A percentile compares a stretch with the other conserved stretches of the same genome.
Evolutionary conservation across 768 basidiomycete species (phyloP).

Genomic region (Termitomyces sp.): DNA sequence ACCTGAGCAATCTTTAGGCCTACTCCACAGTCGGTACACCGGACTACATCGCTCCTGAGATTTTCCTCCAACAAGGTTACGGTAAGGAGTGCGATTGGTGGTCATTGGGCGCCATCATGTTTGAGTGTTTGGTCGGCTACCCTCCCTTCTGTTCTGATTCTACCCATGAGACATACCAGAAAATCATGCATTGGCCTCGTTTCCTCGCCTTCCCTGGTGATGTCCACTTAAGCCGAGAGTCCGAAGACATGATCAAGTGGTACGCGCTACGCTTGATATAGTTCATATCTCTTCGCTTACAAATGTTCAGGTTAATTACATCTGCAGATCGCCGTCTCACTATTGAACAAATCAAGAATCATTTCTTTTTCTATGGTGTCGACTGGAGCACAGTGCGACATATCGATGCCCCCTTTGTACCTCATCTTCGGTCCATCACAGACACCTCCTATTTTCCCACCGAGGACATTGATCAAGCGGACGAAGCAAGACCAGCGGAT

Average conservation of each 20-base stretch:
- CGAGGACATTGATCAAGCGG: slow-evolving; percentile 81
- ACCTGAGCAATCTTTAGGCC: slow-evolving; percentile 43
- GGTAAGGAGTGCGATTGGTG: slow-evolving; percentile 99
- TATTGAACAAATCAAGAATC: slow-evolving; percentile 85
- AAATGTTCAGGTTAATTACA: slow-evolving; percentile 62
- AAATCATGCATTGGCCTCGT: slow-evolving; percentile 92
- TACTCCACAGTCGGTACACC: slow-evolving; percentile 98
- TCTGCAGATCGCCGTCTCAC: slow-evolving; percentile 72
- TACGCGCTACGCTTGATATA: slow-evolving; percentile 25
- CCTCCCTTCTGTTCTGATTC: slow-evolving; percentile 94
- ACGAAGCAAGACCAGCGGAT: slow-evolving; percentile 38
- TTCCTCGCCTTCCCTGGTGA: slow-evolving; percentile 91
- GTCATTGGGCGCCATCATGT: slow-evolving; percentile 98
- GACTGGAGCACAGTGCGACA: slow-evolving; percentile 85
- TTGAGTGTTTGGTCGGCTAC: slow-evolving; percentile 95
- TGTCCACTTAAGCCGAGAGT: slow-evolving; percentile 85
- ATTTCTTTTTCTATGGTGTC: slow-evolving; percentile 94
- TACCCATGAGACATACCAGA: slow-evolving; percentile 96
- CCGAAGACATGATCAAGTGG: slow-evolving; percentile 85
- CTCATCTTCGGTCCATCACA: slow-evolving; percentile 86
- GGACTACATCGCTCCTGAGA: slow-evolving; percentile 95
- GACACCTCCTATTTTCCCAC: slow-evolving; percentile 99
- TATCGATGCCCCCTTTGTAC: slow-evolving; percentile 96
- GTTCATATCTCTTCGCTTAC: not conserved
- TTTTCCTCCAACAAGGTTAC: slow-evolving; percentile 96